These are phyloP conservation scores for Aspergillus sp. DNA, from an alignment of 2,329 filamentous ascomycete species.

Conservation along the genomic window DNA sequence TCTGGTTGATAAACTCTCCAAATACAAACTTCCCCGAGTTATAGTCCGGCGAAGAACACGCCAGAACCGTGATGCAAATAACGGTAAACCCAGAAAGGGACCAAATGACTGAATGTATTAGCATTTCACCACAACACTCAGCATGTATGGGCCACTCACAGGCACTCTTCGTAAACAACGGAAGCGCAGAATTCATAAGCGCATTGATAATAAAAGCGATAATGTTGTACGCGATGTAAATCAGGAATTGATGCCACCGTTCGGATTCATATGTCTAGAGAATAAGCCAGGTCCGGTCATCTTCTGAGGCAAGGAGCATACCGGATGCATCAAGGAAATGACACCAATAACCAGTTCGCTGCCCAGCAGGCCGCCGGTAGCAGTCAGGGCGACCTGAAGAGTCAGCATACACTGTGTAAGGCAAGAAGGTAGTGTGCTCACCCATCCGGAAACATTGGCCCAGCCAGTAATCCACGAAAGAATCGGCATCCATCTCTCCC, in stretches of 20 bases:
- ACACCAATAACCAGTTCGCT: constrained; percentile 61
- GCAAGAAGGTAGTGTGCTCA: constrained; percentile 21
- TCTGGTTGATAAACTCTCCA: constrained; percentile 59
- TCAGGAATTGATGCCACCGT: constrained; percentile 66
- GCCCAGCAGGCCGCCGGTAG: constrained; percentile 61
- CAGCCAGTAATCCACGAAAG: constrained; percentile 66
- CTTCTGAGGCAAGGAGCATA: constrained; percentile 8
- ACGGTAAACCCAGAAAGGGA: constrained; percentile 61
- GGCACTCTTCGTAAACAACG: constrained; percentile 60
- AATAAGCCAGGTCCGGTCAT: background rate
- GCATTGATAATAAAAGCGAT: constrained; percentile 59
- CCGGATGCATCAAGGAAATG: constrained; percentile 54
- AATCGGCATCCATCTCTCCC: constrained; percentile 53
- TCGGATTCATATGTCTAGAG: constrained; percentile 44
- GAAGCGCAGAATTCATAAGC: constrained; percentile 56
- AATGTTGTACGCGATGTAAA: constrained; percentile 60
- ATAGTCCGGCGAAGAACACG: constrained; percentile 59
- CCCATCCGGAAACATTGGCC: constrained; percentile 64
- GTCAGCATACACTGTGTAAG: constrained; percentile 11
- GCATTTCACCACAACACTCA: background rate
- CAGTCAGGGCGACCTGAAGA: constrained; percentile 50
- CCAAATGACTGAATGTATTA: constrained; percentile 51
- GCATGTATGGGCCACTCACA: constrained; percentile 26
- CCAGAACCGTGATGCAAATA: constrained; percentile 62
- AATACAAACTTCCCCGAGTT: constrained; percentile 56